A percentile compares a stretch with the other conserved stretches of the same genome.
These are phyloP conservation scores for Phytophthora hybrid DNA, from an alignment of 352 stramenopile species.

Conservation along the genomic window DNA sequence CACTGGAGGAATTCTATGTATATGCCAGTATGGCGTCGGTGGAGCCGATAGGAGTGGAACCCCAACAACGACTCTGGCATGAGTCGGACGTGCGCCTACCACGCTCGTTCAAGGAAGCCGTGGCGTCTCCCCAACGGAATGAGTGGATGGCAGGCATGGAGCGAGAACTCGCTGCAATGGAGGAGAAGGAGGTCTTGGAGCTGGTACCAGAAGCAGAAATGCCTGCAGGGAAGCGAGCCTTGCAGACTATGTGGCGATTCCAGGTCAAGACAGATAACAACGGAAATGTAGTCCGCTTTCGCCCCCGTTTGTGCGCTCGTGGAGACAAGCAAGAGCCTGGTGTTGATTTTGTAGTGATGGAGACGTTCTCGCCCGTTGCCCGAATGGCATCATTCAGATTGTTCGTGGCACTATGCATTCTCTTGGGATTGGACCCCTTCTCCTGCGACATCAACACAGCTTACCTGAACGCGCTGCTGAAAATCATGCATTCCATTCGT, in stretches of 20 bases:
- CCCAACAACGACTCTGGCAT: conserved; percentile 1
- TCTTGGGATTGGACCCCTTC: neutral
- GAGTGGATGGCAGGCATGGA: conserved; percentile 13
- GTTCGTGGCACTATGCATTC: conserved; percentile 2
- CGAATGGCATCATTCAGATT: conserved; percentile 14
- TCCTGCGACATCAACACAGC: conserved; percentile 14
- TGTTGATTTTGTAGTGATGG: conserved; percentile 12
- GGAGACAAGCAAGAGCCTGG: conserved; percentile 13
- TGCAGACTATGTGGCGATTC: conserved; percentile 21
- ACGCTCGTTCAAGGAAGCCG: neutral
- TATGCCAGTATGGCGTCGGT: too few species aligned
- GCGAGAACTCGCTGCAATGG: conserved; percentile 4
- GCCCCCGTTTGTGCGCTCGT: conserved; percentile 1
- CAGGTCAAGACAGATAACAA: conserved; percentile 10
- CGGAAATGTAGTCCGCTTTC: conserved; percentile 7
- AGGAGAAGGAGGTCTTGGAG: conserved; percentile 13
- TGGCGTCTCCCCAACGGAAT: neutral
- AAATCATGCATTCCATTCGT: neutral
- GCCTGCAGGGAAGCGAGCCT: neutral
- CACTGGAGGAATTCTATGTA: too few species aligned
- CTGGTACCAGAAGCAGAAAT: conserved; percentile 14
- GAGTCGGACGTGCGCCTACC: conserved; percentile 4
- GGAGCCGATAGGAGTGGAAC: too few species aligned
- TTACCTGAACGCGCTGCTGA: neutral
- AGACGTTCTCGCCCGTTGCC: conserved; percentile 6